phyloP scores from a whole-genome alignment of 192 early-diverging fungal genomes.

The Diversispora epigaea region DNA sequence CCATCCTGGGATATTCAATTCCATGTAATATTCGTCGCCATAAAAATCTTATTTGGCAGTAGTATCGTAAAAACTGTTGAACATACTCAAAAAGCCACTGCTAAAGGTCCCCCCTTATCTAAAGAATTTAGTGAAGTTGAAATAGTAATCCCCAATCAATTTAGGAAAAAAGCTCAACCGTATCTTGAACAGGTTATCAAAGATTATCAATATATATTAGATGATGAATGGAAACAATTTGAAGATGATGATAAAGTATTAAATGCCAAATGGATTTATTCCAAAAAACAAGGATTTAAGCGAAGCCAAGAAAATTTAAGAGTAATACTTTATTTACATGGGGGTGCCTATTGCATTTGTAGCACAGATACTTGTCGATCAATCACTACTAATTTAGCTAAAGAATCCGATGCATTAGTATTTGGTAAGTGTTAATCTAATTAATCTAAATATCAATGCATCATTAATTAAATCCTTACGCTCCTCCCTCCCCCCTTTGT shows the following conservation, averaged over 20 bases:
- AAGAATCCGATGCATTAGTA: constrained; percentile 46
- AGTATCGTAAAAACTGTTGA: constrained; percentile 38
- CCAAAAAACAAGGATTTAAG: constrained; percentile 29
- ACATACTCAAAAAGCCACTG: constrained; percentile 38
- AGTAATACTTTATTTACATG: constrained; percentile 75
- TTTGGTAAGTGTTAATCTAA: constrained; percentile 40
- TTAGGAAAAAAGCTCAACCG: constrained; percentile 39
- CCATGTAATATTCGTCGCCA: constrained; percentile 36
- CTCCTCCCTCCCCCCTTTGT: background rate
- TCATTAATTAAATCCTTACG: background rate
- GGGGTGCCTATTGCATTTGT: constrained; percentile 64
- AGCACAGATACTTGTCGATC: constrained; percentile 41
- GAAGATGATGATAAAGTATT: constrained; percentile 31
- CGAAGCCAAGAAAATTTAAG: constrained; percentile 38
- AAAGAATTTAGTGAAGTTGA: constrained; percentile 34
- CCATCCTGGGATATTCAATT: constrained; percentile 46
- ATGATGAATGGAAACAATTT: constrained; percentile 50
- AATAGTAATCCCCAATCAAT: constrained; percentile 33
- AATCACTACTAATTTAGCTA: constrained; percentile 48
- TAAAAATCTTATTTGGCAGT: constrained; percentile 37
- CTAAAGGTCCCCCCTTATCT: constrained; percentile 16
- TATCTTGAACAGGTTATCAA: constrained; percentile 37
- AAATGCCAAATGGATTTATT: constrained; percentile 45
- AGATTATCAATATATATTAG: constrained; percentile 39
- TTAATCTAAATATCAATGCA: background rate